Evolutionary conservation across 208 protist species (phyloP), one percentile per base, ranked within the genome.

Genomic region (Leishmania martiniquensis): DNA sequence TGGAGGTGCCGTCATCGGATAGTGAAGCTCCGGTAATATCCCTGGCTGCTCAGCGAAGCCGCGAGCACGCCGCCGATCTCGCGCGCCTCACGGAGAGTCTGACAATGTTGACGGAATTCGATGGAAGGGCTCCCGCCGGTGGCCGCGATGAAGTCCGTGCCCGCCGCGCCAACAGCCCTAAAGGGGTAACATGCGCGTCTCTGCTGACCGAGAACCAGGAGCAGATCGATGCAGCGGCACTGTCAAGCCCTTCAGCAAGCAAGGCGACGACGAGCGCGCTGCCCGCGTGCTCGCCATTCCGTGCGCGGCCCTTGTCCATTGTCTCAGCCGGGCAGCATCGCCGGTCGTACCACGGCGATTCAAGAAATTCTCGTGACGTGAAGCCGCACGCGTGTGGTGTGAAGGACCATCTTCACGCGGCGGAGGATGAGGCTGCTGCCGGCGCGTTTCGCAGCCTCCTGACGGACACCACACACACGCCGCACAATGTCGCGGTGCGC

Each of bases 401-500:
- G 65, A 32, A 9, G 65, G 2, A 10, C 42, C 51, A 20, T 69
- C 10, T 22, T 15, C 65, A 44, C 22, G 44, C 37, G 4, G 32
- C 13, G 20, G 47, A 10, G 47, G 32, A 39, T 4, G 37, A 39
- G n/a, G 15, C 17, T 20, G 59, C 52, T 25, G 49, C 37, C 0
- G 69, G 54, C 12, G 74, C 70, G 20, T 76, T 80, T 45, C 80
- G 71, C 17, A 86, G 82, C 57, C 65, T 86, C 2, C 47, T 86
- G 55, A 72, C 76, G 3, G 65, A 76, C 62, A 74, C 75, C 9
- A 86, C 82, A 10, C 82, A 83, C 78, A 86, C 82, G 2, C 59
- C 73, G 2, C 72, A 47, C 69, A 85, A 93, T 57, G 54, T 52
- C 1, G 72, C 70, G 4, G 84, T 91, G 81, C 91, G 89, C 20